Percentiles rank a stretch among this genome's conserved stretches.
These are phyloP conservation scores for Areca catechu DNA, from an alignment of 176 grass and related monocot genomes.

Conservation along the genomic window DNA sequence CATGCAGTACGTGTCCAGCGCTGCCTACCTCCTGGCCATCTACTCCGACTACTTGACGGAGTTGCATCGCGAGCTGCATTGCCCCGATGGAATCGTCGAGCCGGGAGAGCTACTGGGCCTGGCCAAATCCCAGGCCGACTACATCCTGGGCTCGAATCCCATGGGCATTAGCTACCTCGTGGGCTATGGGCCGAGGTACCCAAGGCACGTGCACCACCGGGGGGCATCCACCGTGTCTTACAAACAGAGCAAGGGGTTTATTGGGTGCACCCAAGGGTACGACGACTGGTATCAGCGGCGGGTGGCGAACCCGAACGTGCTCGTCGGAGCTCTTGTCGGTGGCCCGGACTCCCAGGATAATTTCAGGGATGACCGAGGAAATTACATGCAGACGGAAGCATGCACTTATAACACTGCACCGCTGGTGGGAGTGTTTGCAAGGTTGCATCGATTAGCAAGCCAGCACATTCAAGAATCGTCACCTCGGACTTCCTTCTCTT, in stretches of 20 bases:
- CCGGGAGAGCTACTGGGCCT: constrained; percentile 37
- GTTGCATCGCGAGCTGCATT: constrained; percentile 13
- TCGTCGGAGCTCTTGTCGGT: constrained; percentile 71
- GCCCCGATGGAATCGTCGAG: constrained; percentile 21
- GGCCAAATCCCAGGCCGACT: constrained; percentile 68
- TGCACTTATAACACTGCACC: constrained; percentile 87
- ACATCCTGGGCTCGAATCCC: constrained; percentile 79
- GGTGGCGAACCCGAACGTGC: constrained; percentile 59
- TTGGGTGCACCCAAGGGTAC: constrained; percentile 85
- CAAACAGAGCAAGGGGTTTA: constrained; percentile 68
- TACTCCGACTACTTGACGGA: constrained; percentile 42
- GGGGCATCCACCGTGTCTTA: constrained; percentile 71
- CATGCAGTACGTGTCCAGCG: constrained; percentile 69
- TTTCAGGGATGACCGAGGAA: constrained; percentile 54
- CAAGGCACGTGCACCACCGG: constrained; percentile 61
- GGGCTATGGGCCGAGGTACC: constrained; percentile 49
- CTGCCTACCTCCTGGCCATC: constrained; percentile 66
- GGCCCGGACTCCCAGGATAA: constrained; percentile 58
- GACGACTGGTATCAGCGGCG: constrained; percentile 57
- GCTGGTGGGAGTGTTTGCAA: constrained; percentile 79
- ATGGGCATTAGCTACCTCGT: constrained; percentile 76
- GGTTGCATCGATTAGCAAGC: constrained; percentile 37
- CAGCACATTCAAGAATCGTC: not conserved
- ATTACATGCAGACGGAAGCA: constrained; percentile 85
- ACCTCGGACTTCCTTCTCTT: constrained; percentile 39